phyloP scores from a whole-genome alignment of 169 alveolate genomes.

The Plasmodium chabaudi region DNA sequence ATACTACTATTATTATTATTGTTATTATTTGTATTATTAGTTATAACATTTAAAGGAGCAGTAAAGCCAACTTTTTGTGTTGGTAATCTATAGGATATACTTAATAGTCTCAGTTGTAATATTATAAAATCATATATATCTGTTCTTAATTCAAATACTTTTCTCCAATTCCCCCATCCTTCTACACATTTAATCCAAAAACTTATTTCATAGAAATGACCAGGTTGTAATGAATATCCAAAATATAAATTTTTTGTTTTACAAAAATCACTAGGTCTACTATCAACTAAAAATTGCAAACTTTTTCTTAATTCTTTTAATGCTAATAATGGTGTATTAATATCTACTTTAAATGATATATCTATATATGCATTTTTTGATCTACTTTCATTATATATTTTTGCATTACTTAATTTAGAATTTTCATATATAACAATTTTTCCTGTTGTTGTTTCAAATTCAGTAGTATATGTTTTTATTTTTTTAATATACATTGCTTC shows the following conservation, averaged over 20 bases:
- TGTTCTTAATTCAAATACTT: constrained; percentile 81
- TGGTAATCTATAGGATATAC: constrained; percentile 81
- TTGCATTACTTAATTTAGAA: constrained; percentile 85
- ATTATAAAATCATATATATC: constrained; percentile 83
- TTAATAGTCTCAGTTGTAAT: constrained; percentile 78
- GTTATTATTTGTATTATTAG: constrained; percentile 1
- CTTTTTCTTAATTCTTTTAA: constrained; percentile 82
- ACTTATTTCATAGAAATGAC: constrained; percentile 84
- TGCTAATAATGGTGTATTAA: constrained; percentile 87
- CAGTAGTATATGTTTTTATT: constrained; percentile 90
- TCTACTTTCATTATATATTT: constrained; percentile 89
- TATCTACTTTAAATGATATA: constrained; percentile 84
- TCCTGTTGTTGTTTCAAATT: constrained; percentile 87
- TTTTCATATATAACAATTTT: constrained; percentile 88
- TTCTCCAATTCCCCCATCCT: constrained; percentile 88
- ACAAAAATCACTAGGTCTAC: constrained; percentile 89
- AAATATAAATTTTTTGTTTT: constrained; percentile 82
- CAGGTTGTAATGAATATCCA: constrained; percentile 86
- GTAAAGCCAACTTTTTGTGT: constrained; percentile 83
- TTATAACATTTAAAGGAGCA: constrained; percentile 76
- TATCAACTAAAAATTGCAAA: constrained; percentile 82
- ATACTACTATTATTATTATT: neutral
- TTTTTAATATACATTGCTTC: constrained; percentile 87
- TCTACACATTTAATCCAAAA: constrained; percentile 87
- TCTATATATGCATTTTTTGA: constrained; percentile 86